Percentiles rank a stretch among this genome's conserved stretches.
phyloP scores from a whole-genome alignment of 2,329 filamentous ascomycete species.

The Endoconidiophora laricicola region DNA sequence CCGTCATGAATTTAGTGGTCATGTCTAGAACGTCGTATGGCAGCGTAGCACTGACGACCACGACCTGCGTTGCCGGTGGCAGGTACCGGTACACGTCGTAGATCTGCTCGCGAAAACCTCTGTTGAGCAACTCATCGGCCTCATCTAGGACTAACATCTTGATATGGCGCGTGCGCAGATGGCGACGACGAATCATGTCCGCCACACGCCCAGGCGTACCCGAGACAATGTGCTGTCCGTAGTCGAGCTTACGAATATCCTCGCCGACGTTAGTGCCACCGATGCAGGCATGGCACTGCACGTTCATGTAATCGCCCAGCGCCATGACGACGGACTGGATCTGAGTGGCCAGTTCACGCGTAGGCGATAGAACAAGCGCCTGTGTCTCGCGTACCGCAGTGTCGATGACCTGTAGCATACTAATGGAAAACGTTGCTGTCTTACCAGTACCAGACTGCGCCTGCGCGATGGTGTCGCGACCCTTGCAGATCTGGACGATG shows the following conservation, averaged over 20 bases:
- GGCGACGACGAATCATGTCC: slow-evolving; percentile 44
- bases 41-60: slow-evolving; percentile 89
- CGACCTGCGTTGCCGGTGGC: slow-evolving; percentile 92
- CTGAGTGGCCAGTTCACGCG: slow-evolving; percentile 90
- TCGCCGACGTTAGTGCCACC: slow-evolving; percentile 96
- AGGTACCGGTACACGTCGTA: slow-evolving; percentile 98
- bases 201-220: slow-evolving; percentile 89
- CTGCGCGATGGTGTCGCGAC: slow-evolving; percentile 94
- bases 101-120: slow-evolving; percentile 94
- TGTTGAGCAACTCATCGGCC: slow-evolving; percentile 57
- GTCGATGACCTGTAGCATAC: slow-evolving; percentile 89
- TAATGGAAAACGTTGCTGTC: slow-evolving; percentile 92
- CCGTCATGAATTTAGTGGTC: slow-evolving; percentile 99
- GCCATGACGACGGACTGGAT: slow-evolving; percentile 98
- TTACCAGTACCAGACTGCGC: slow-evolving; percentile 95
- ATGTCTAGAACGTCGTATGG: slow-evolving; percentile 97
- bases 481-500: slow-evolving; percentile 98
- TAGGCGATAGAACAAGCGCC: slow-evolving; percentile 88
- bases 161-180: slow-evolving; percentile 43
- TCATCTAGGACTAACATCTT: slow-evolving; percentile 48
- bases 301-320: slow-evolving; percentile 99
- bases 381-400: slow-evolving; percentile 85
- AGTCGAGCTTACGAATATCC: slow-evolving; percentile 93
- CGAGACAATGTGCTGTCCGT: slow-evolving; percentile 93
- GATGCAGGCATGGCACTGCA: slow-evolving; percentile 97